A percentile compares a stretch with the other conserved stretches of the same genome.
These are phyloP conservation scores for Diplodia scrobiculata DNA, from an alignment of 2,329 filamentous ascomycete species.

Conservation along the genomic window DNA sequence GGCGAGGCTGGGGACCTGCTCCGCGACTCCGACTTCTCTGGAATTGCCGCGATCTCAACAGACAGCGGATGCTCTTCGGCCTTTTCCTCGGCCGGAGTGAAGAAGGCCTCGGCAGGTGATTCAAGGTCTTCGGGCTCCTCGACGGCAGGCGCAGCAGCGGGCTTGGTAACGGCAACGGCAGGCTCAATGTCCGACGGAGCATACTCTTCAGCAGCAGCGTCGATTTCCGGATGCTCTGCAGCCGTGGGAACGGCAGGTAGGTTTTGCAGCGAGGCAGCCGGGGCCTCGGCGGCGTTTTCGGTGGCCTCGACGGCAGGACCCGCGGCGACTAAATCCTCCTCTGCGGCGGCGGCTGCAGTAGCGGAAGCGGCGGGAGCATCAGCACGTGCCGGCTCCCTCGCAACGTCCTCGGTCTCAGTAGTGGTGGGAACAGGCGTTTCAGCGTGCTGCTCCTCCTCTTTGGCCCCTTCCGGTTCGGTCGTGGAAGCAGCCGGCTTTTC, in stretches of 20 bases:
- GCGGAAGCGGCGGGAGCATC: not conserved
- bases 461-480: conserved; percentile 13
- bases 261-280: not conserved
- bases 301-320: not conserved
- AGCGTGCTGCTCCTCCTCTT: conserved; percentile 2
- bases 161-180: not conserved
- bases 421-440: not conserved
- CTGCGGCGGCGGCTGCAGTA: not conserved
- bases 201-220: too few species aligned
- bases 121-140: not conserved
- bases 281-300: not conserved
- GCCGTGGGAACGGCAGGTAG: not conserved
- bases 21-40: conserved; percentile 7
- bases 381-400: not conserved
- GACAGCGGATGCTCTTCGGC: not conserved
- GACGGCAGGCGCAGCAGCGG: not conserved
- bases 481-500: conserved; percentile 20
- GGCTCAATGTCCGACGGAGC: not conserved
- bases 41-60: not conserved
- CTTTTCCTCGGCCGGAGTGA: not conserved
- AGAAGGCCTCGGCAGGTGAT: not conserved
- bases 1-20: not conserved
- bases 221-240: not conserved
- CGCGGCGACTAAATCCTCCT: conserved; percentile 9
- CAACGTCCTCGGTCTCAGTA: not conserved